Evolutionary conservation across 1,284 basidiomycete genomes (phyloP).

Genomic region (Stereum hirsutum): DNA sequence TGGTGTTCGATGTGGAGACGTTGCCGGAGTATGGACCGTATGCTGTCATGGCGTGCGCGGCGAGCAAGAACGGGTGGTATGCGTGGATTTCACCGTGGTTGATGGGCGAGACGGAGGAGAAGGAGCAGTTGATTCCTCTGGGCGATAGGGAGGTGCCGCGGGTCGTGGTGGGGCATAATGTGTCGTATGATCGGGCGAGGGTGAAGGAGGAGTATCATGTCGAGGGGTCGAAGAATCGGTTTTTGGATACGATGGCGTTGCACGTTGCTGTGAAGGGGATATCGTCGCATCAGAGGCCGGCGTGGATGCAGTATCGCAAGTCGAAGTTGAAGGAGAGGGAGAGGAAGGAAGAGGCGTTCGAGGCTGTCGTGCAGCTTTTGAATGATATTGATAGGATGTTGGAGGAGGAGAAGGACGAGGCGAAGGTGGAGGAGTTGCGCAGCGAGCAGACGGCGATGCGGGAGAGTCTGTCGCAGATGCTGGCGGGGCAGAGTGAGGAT

Average conservation of each 20-base stretch:
- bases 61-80: slow-evolving; percentile 84
- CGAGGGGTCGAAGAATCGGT: slow-evolving; percentile 65
- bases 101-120: slow-evolving; percentile 54
- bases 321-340: slow-evolving; percentile 41
- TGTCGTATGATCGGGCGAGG: slow-evolving; percentile 88
- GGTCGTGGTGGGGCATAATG: slow-evolving; percentile 89
- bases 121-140: slow-evolving; percentile 72
- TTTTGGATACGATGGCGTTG: slow-evolving; percentile 91
- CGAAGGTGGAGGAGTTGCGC: slow-evolving; percentile 21
- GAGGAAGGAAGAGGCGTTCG: slow-evolving; percentile 49
- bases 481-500: slow-evolving; percentile 22
- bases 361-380: slow-evolving; percentile 42
- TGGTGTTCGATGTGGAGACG: slow-evolving; percentile 94
- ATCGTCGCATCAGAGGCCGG: slow-evolving; percentile 89
- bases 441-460: slow-evolving; percentile 23
- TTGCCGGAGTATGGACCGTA: slow-evolving; percentile 78
- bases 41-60: slow-evolving; percentile 88
- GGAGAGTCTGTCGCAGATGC: slow-evolving; percentile 29
- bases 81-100: slow-evolving; percentile 95
- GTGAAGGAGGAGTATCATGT: slow-evolving; percentile 83
- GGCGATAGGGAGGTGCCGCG: slow-evolving; percentile 45
- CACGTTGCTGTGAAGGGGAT: slow-evolving; percentile 95
- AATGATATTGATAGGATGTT: slow-evolving; percentile 36
- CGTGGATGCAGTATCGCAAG: slow-evolving; percentile 84
- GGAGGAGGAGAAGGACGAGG: slow-evolving; percentile 24